Conservation (phyloP, 257 asterid genomes). For the Anisodus tanguticus region DNA sequence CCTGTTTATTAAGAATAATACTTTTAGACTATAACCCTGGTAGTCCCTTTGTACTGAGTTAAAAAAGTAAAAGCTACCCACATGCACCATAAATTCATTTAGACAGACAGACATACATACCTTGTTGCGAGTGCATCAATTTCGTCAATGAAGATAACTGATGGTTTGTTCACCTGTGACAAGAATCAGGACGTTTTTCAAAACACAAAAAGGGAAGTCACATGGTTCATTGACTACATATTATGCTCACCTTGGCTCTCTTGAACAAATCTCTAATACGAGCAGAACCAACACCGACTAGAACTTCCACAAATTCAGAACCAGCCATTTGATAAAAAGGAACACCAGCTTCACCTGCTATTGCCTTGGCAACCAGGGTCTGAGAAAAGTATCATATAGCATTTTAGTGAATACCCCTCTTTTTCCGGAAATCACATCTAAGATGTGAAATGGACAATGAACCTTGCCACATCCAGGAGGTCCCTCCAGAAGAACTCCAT, state of each 20-base stretch:
- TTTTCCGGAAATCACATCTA: neutral
- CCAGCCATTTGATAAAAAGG: conserved; percentile 99
- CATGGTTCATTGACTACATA: conserved; percentile 16
- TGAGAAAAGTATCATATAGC: conserved; percentile 37
- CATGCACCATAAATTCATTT: conserved; percentile 2
- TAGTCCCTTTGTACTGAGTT: neutral
- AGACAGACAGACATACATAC: conserved; percentile 42
- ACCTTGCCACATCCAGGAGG: conserved; percentile 99
- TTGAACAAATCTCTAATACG: conserved; percentile 96
- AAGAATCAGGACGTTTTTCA: conserved; percentile 38
- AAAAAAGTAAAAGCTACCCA: neutral
- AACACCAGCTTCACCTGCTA: conserved; percentile 99
- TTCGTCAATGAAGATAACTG: conserved; percentile 97
- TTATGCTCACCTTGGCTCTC: conserved; percentile 83
- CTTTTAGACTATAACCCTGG: conserved; percentile 14
- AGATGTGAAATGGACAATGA: conserved; percentile 36
- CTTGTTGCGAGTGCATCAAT: conserved; percentile 98
- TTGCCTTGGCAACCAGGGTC: conserved; percentile 98
- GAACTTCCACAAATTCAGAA: conserved; percentile 93
- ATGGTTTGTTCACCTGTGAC: conserved; percentile 88
- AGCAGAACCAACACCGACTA: conserved; percentile 99
- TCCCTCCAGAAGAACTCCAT: conserved; percentile 99
- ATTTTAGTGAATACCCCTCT: neutral
- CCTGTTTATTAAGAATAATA: conserved; percentile 50
- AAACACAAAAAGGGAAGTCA: conserved; percentile 9